Evolutionary conservation across 768 basidiomycete species (phyloP), one percentile per base, ranked within the genome.

Genomic region (Termitomyces sp.): DNA sequence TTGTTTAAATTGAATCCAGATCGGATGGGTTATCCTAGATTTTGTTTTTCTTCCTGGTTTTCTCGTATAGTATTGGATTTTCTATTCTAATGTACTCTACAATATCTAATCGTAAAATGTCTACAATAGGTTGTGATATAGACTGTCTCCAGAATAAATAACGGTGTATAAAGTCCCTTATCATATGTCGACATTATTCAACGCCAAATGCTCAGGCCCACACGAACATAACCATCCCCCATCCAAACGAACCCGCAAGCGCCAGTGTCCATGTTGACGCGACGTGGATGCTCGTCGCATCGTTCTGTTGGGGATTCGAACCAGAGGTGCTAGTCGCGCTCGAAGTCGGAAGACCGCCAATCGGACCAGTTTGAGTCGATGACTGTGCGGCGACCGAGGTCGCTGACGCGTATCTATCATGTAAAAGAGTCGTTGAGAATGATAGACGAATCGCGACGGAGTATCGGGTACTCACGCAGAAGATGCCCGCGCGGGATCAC

Each of bases 391-490:
- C 77, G 4, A 67, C 77, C 6, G 82, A 79, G 3, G 81, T 76
- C n/a, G 79, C 78, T 18, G 82, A 83, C n/a, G 66, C 61, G 18
- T 60, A 70, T 1, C 77, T 77, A 18, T 5, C 2, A 9, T 38
- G 35, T 2, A 6, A 18, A 8, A 28, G 22, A 2, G 1, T 30
- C 14, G 4, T 22, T 30, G 10, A 28, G 10, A 8, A 8, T 4
- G 14, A 33, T 16, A 38, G 7, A n/a, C 22, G 36, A 47, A 7
- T 9, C n/a, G n/a, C 36, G 49, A 3, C 13, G 53, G 36, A 16
- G 22, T 3, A 6, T 6, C 10, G 16, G 18, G 44, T 24, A 75
- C 82, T 66, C 66, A 86, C 84, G 83, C 84, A 56, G 79, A 76
- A 47, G 69, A 74, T 6, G 85, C 86, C 0, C 75, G 78, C 5